Evolutionary conservation across 305 asterid genomes (phyloP).

Genomic region (Rubia peregrina): DNA sequence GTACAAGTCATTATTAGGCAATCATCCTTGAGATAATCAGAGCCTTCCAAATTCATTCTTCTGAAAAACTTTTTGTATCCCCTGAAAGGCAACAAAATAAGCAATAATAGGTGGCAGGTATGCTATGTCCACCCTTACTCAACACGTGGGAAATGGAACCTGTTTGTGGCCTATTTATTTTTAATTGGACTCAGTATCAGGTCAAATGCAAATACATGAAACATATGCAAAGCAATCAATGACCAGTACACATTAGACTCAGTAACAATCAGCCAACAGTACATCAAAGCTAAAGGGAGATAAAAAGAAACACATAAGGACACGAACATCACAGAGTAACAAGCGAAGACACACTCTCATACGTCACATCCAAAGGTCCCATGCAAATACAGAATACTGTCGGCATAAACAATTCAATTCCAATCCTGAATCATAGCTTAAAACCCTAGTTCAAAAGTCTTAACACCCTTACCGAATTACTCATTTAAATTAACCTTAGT

Average conservation of each 20-base stretch:
- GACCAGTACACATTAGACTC: neutral
- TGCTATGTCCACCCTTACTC: neutral
- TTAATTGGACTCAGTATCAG: too few relatives aligned
- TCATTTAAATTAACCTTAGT: neutral
- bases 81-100: conserved; percentile 44
- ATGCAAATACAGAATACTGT: too few relatives aligned
- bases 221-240: neutral
- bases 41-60: conserved; percentile 65
- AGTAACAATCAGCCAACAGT: neutral
- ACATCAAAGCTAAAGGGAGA: neutral
- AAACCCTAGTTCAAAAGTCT: neutral
- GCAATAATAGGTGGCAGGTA: conserved; percentile 2
- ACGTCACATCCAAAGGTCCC: neutral
- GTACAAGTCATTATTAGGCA: conserved; percentile 83
- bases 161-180: neutral
- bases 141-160: too few relatives aligned
- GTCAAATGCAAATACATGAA: neutral
- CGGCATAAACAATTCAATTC: neutral
- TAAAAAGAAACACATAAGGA: neutral
- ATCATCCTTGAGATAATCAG: conserved; percentile 88
- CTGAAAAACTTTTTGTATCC: conserved; percentile 87
- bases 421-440: neutral
- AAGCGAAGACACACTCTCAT: neutral
- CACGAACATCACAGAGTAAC: neutral
- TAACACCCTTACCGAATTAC: neutral